A percentile compares a stretch with the other conserved stretches of the same genome.
phyloP scores from a whole-genome alignment of 495 filamentous ascomycete species.

The Aspergillus bertholletiae region DNA sequence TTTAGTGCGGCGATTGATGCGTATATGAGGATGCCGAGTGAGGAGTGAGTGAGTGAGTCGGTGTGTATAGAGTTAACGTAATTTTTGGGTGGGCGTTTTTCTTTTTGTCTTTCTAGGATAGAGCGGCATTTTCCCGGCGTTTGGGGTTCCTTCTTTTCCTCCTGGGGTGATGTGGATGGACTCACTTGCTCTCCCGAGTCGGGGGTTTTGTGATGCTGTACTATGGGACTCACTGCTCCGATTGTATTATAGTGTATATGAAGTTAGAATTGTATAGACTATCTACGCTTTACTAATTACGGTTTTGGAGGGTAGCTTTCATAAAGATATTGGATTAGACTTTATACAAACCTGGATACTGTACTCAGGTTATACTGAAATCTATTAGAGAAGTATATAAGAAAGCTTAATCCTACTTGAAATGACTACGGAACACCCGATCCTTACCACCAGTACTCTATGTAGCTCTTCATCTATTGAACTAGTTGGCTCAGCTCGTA shows the following conservation, averaged over 20 bases:
- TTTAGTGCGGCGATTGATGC: conserved; percentile 94
- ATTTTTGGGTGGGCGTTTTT: neutral
- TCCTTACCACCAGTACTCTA: too few relatives aligned
- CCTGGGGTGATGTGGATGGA: neutral
- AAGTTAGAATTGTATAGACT: neutral
- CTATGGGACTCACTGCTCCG: neutral
- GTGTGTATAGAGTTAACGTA: neutral
- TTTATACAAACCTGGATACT: too few relatives aligned
- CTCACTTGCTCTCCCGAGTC: too few relatives aligned
- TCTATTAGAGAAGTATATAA: too few relatives aligned
- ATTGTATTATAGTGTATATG: neutral
- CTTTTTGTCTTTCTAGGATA: neutral
- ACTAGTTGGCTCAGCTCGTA: too few relatives aligned
- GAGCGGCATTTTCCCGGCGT: conserved; percentile 3
- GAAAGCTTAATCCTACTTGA: too few relatives aligned
- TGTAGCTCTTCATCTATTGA: too few relatives aligned
- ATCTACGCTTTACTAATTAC: neutral
- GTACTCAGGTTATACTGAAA: too few relatives aligned
- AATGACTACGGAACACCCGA: too few relatives aligned
- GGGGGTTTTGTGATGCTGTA: too few relatives aligned
- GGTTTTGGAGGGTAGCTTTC: too few relatives aligned
- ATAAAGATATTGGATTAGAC: too few relatives aligned
- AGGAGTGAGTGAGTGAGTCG: conserved; percentile 7
- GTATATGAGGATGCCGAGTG: conserved; percentile 69
- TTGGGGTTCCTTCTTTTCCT: conserved; percentile 1